Evolutionary conservation across 495 filamentous ascomycete species (phyloP).

Genomic region (Chaetomium tenue): DNA sequence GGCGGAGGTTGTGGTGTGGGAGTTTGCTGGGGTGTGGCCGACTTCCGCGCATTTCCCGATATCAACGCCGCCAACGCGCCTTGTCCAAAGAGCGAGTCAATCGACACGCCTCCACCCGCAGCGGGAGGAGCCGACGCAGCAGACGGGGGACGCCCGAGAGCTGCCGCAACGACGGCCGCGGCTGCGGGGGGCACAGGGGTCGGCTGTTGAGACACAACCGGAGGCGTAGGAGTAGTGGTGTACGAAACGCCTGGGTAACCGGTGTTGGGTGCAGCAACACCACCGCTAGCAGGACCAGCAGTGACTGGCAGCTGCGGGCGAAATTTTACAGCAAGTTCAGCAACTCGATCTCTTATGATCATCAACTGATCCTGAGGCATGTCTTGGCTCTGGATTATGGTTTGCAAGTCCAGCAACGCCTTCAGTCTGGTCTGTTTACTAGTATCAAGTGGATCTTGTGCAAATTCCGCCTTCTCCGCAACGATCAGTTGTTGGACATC

Average conservation of each 20-base stretch:
- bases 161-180: conserved; percentile 27
- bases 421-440: conserved; percentile 73
- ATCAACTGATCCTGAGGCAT: conserved; percentile 77
- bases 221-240: conserved; percentile 33
- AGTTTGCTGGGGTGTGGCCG: conserved; percentile 44
- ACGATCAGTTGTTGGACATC: conserved; percentile 76
- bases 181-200: conserved; percentile 31
- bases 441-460: conserved; percentile 67
- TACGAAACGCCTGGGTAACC: conserved; percentile 24
- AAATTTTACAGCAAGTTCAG: conserved; percentile 60
- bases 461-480: conserved; percentile 66
- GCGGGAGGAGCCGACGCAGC: conserved; percentile 37
- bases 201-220: conserved; percentile 27
- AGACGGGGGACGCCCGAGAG: conserved; percentile 27
- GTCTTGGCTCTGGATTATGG: conserved; percentile 71
- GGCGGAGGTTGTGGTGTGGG: conserved; percentile 42
- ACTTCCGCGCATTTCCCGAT: conserved; percentile 38
- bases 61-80: conserved; percentile 53
- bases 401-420: conserved; percentile 82
- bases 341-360: conserved; percentile 75
- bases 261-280: conserved; percentile 22
- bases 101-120: conserved; percentile 35
- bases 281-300: conserved; percentile 26
- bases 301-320: conserved; percentile 38
- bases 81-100: conserved; percentile 54